Evolutionary conservation across 1,284 basidiomycete genomes (phyloP).

Genomic region (Cutaneotrichosporon dermatis): DNA sequence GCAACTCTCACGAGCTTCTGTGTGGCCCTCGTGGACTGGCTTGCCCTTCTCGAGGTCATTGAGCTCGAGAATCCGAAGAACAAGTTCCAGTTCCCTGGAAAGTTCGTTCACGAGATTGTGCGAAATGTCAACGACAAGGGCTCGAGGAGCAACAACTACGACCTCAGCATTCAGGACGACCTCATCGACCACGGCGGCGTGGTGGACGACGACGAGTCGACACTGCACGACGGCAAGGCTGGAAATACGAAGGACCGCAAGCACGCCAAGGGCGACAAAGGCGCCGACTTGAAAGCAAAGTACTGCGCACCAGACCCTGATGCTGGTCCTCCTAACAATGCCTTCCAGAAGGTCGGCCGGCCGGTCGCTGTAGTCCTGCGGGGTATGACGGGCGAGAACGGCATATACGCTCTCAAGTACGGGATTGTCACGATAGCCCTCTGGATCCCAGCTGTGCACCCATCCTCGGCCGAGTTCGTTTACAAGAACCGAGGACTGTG

Average conservation of each 20-base stretch:
- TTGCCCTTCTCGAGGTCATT: conserved; percentile 39
- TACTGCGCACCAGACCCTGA: conserved; percentile 33
- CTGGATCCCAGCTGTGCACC: conserved; percentile 57
- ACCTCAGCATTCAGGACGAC: not conserved
- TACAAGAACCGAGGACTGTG: conserved; percentile 51
- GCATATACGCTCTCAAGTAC: conserved; percentile 58
- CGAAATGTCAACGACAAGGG: conserved; percentile 32
- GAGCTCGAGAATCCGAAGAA: conserved; percentile 43
- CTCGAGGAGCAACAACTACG: not conserved
- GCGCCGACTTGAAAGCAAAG: not conserved
- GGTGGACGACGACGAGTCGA: not conserved
- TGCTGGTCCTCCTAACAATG: conserved; percentile 39
- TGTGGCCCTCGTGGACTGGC: conserved; percentile 37
- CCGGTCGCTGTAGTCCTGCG: conserved; percentile 21
- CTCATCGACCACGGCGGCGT: not conserved
- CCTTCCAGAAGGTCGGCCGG: conserved; percentile 34
- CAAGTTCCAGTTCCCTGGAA: conserved; percentile 50
- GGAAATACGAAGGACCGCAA: not conserved
- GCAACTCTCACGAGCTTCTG: conserved; percentile 46
- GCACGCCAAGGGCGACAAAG: not conserved
- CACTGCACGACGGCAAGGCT: not conserved
- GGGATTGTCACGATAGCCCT: conserved; percentile 56
- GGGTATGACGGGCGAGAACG: conserved; percentile 31
- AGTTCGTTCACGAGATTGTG: conserved; percentile 46
- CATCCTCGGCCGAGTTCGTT: conserved; percentile 48